Percentiles rank a stretch among this genome's conserved stretches.
These are phyloP conservation scores for Dryadomyces sulphureus DNA, from an alignment of 2,329 filamentous ascomycete species.

Conservation along the genomic window DNA sequence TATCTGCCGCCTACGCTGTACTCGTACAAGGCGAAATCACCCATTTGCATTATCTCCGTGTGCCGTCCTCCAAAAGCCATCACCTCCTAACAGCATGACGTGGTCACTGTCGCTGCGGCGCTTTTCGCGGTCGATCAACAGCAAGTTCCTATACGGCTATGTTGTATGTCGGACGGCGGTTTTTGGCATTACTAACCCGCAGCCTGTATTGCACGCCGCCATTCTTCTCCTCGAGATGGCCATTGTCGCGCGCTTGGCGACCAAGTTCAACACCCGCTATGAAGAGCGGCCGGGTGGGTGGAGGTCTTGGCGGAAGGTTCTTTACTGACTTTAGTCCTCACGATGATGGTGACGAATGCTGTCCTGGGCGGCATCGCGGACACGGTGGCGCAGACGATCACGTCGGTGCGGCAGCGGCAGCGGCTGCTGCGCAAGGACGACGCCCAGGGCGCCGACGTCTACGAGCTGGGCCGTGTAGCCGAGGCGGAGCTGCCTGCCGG, in stretches of 20 bases:
- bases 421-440: slow-evolving; percentile 55
- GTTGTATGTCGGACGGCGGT: slow-evolving; percentile 33
- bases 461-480: slow-evolving; percentile 75
- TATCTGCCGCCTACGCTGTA: too few relatives aligned
- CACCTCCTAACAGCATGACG: slow-evolving; percentile 26
- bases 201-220: slow-evolving; percentile 79
- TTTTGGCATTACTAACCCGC: background rate
- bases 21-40: too few relatives aligned
- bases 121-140: slow-evolving; percentile 50
- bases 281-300: slow-evolving; percentile 65
- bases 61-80: too few relatives aligned
- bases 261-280: slow-evolving; percentile 91
- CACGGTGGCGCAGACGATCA: slow-evolving; percentile 87
- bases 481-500: slow-evolving; percentile 64
- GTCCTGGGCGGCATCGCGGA: slow-evolving; percentile 91
- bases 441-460: slow-evolving; percentile 70
- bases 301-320: too few relatives aligned
- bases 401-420: slow-evolving; percentile 60
- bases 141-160: slow-evolving; percentile 58
- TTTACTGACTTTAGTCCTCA: too few relatives aligned
- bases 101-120: slow-evolving; percentile 46
- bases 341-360: slow-evolving; percentile 98
- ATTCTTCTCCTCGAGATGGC: slow-evolving; percentile 82
- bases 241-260: slow-evolving; percentile 64
- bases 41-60: background rate